Evolutionary conservation across 2,329 filamentous ascomycete species (phyloP).

Genomic region (Colletotrichum eremochloae): DNA sequence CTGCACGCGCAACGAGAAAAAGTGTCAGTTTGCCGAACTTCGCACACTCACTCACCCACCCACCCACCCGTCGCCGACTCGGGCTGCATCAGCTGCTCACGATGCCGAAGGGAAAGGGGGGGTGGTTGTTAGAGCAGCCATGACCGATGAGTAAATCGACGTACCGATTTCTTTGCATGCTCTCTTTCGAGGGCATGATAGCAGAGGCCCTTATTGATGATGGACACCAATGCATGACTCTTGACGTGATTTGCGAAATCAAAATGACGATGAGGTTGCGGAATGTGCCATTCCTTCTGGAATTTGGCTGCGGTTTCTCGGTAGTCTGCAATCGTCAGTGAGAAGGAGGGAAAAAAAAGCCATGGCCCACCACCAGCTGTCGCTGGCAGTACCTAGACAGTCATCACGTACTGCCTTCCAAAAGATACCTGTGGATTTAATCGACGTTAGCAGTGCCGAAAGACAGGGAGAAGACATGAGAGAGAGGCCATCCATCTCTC

Average conservation of each 20-base stretch:
- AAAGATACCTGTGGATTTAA: slow-evolving; percentile 63
- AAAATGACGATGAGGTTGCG: slow-evolving; percentile 72
- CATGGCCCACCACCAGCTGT: slow-evolving; percentile 36
- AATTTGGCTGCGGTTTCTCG: slow-evolving; percentile 76
- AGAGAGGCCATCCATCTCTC: slow-evolving; percentile 20
- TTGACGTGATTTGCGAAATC: slow-evolving; percentile 75
- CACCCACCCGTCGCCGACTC: slow-evolving; percentile 29
- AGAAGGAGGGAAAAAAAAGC: slow-evolving; percentile 17
- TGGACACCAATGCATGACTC: slow-evolving; percentile 72
- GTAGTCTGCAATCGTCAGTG: slow-evolving; percentile 65
- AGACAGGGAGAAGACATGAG: slow-evolving; percentile 22
- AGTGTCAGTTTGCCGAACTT: slow-evolving; percentile 53
- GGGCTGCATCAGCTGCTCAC: slow-evolving; percentile 34
- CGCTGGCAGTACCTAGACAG: slow-evolving; percentile 33
- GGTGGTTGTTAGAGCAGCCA: slow-evolving; percentile 36
- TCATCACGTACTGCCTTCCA: slow-evolving; percentile 71
- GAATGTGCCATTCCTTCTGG: slow-evolving; percentile 76
- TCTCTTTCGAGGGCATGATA: slow-evolving; percentile 72
- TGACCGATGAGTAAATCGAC: slow-evolving; percentile 40
- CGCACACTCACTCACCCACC: slow-evolving; percentile 39
- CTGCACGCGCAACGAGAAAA: slow-evolving; percentile 54
- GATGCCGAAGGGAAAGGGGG: slow-evolving; percentile 41
- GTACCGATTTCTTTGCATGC: slow-evolving; percentile 64
- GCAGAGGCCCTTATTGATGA: slow-evolving; percentile 74
- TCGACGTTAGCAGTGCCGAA: slow-evolving; percentile 36